Conservation (phyloP, 129 eudicot species). For the Pseudognaphalium luteoalbum region DNA sequence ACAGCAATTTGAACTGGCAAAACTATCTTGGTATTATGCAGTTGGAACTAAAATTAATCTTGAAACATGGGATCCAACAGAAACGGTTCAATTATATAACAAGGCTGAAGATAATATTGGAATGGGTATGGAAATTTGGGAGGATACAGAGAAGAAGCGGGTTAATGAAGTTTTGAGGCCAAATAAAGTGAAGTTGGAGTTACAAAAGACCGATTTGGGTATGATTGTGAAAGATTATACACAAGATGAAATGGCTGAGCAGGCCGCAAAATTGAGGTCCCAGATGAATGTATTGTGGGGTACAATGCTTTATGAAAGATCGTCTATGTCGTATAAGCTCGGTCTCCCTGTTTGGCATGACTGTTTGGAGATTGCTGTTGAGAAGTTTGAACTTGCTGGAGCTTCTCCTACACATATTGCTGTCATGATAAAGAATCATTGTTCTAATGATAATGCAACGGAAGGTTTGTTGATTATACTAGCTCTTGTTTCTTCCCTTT, state of each 20-base stretch:
- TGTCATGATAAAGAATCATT: constrained; percentile 92
- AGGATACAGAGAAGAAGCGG: constrained; percentile 47
- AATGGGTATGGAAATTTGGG: constrained; percentile 80
- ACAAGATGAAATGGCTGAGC: constrained; percentile 60
- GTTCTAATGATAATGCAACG: constrained; percentile 62
- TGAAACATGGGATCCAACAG: constrained; percentile 64
- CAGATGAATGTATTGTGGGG: constrained; percentile 84
- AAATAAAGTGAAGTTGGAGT: constrained; percentile 32
- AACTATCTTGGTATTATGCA: constrained; percentile 85
- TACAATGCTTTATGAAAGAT: constrained; percentile 85
- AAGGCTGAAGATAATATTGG: constrained; percentile 87
- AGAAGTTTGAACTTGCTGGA: constrained; percentile 89
- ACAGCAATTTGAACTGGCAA: constrained; percentile 88
- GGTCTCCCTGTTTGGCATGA: constrained; percentile 83
- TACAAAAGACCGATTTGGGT: constrained; percentile 48
- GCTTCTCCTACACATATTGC: constrained; percentile 82
- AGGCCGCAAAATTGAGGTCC: constrained; percentile 63
- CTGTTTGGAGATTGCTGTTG: constrained; percentile 75
- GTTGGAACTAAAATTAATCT: constrained; percentile 49
- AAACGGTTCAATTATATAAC: constrained; percentile 61
- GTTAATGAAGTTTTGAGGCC: constrained; percentile 35
- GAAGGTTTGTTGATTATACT: constrained; percentile 53
- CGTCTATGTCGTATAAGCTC: constrained; percentile 82
- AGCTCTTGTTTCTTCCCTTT: constrained; percentile 8
- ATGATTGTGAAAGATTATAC: constrained; percentile 38